Conservation (phyloP, 202 grass and related monocot genomes). For the Carex arenaria region DNA sequence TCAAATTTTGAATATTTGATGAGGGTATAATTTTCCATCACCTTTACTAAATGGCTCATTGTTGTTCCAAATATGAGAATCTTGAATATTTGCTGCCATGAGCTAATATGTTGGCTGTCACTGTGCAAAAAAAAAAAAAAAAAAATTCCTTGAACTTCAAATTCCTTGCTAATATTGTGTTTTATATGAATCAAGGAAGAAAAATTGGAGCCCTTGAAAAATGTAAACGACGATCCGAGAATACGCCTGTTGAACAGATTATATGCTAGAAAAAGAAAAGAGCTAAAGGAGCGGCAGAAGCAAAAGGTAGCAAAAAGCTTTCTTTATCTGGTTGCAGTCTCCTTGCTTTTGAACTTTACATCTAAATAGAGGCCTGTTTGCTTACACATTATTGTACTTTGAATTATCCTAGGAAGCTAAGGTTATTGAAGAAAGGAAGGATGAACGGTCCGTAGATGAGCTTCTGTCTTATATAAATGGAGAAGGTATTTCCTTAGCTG, state of each 20-base stretch:
- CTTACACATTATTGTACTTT: constrained; percentile 7
- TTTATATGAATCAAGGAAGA: constrained; percentile 70
- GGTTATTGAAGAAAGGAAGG: constrained; percentile 65
- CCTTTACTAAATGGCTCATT: background rate
- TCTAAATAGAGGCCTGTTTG: background rate
- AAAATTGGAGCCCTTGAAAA: constrained; percentile 98
- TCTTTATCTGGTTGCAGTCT: background rate
- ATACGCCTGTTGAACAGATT: constrained; percentile 93
- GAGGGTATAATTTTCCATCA: background rate
- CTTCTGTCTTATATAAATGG: constrained; percentile 99
- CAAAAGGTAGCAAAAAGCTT: constrained; percentile 48
- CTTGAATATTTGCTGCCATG: background rate
- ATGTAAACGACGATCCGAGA: constrained; percentile 94
- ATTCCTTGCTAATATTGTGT: background rate
- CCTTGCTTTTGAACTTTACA: background rate
- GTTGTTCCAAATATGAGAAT: background rate
- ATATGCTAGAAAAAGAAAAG: constrained; percentile 97
- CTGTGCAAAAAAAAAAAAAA: background rate
- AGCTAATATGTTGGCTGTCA: background rate
- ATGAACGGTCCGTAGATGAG: constrained; percentile 98
- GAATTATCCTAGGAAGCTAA: constrained; percentile 64
- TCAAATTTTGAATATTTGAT: background rate
- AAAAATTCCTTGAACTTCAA: background rate
- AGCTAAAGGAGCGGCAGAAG: constrained; percentile 86
- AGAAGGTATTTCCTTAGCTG: constrained; percentile 50